These are phyloP conservation scores for Fusarium sp. DNA, from an alignment of 2,329 filamentous ascomycete species.

Conservation along the genomic window DNA sequence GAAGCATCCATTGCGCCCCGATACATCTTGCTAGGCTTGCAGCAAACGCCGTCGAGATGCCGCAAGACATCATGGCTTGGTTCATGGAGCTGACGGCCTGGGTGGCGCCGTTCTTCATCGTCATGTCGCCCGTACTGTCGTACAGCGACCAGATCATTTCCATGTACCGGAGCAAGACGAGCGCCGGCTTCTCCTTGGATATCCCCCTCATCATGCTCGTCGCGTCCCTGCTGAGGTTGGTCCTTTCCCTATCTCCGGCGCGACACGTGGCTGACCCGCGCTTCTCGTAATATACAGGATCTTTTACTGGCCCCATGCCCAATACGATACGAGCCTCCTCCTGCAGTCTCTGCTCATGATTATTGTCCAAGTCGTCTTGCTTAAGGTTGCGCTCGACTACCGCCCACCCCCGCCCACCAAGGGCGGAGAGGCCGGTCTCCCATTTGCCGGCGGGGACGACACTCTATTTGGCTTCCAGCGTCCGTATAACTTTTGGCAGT, in stretches of 20 bases:
- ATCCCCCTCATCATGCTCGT: slow-evolving; percentile 80
- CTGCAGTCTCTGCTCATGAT: slow-evolving; percentile 76
- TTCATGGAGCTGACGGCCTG: slow-evolving; percentile 58
- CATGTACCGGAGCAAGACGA: slow-evolving; percentile 73
- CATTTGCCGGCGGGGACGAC: slow-evolving; percentile 69
- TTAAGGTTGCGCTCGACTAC: slow-evolving; percentile 77
- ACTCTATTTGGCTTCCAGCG: slow-evolving; percentile 58
- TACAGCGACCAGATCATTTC: slow-evolving; percentile 75
- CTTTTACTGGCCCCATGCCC: slow-evolving; percentile 77
- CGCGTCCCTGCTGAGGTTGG: slow-evolving; percentile 73
- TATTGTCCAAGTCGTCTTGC: slow-evolving; percentile 69
- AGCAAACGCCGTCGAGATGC: slow-evolving; percentile 19
- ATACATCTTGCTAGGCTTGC: background rate
- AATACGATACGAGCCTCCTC: slow-evolving; percentile 73
- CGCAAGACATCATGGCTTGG: slow-evolving; percentile 36
- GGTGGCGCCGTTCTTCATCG: slow-evolving; percentile 72
- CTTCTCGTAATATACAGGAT: slow-evolving; percentile 58
- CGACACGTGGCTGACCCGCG: slow-evolving; percentile 32
- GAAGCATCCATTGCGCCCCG: background rate
- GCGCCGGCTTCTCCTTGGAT: slow-evolving; percentile 76
- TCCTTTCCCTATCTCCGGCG: background rate
- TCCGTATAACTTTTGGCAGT: slow-evolving; percentile 87
- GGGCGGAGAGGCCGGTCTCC: slow-evolving; percentile 69
- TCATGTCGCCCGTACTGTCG: slow-evolving; percentile 72
- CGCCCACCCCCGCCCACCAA: slow-evolving; percentile 70